A percentile compares a stretch with the other conserved stretches of the same genome.
Evolutionary conservation across 805 yeast species (phyloP).

Genomic region (Jamesozyma rosinii): DNA sequence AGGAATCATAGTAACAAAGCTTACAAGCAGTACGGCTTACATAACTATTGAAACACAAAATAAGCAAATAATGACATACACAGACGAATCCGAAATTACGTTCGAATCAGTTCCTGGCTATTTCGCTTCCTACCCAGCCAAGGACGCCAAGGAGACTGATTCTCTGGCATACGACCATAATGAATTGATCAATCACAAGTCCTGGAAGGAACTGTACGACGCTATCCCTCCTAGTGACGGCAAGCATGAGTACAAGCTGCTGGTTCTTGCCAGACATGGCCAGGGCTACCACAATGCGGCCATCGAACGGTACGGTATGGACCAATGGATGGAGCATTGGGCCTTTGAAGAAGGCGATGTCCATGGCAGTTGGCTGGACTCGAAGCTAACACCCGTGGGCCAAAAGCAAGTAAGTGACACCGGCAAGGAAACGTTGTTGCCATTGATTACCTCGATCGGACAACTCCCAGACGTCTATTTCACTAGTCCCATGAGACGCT

Average conservation of each 20-base stretch:
- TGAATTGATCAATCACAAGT: constrained; percentile 9
- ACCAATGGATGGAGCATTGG: constrained; percentile 53
- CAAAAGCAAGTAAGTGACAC: constrained; percentile 46
- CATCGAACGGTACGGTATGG: constrained; percentile 44
- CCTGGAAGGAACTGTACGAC: constrained; percentile 17
- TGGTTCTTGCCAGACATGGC: constrained; percentile 45
- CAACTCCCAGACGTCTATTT: constrained; percentile 50
- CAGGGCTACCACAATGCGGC: constrained; percentile 59
- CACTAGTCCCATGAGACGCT: constrained; percentile 56
- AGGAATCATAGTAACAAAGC: too few species aligned
- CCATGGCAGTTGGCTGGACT: constrained; percentile 41
- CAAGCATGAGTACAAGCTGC: constrained; percentile 14
- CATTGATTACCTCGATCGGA: constrained; percentile 33
- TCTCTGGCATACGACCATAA: constrained; percentile 14
- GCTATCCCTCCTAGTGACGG: constrained; percentile 14
- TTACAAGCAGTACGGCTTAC: too few species aligned
- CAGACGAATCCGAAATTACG: neutral
- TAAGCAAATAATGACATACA: constrained; percentile 1
- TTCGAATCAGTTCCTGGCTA: constrained; percentile 21
- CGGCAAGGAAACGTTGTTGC: constrained; percentile 16
- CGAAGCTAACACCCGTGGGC: constrained; percentile 48
- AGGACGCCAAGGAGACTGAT: constrained; percentile 7
- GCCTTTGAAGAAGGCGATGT: constrained; percentile 45
- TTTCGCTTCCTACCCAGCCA: constrained; percentile 14
- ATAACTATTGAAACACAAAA: too few species aligned